Base-by-base conservation (phyloP, 164 flowering plant species). In the Piper longum region DNA sequence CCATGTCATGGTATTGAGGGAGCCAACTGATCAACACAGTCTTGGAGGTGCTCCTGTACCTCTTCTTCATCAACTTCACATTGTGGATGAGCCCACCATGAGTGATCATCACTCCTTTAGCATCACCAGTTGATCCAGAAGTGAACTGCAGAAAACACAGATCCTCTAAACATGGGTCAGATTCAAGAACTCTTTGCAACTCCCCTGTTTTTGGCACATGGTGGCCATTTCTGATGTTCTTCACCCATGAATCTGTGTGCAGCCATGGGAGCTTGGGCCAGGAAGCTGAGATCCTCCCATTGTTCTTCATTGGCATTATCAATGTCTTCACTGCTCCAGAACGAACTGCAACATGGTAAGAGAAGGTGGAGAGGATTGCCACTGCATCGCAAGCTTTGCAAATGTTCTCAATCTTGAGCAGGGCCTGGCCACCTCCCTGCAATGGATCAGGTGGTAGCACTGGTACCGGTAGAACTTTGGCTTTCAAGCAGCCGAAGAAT, bases 1-100 rank as follows among this genome's bases (percentile, higher is more conserved):
- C 91, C 95, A 85, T 88, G 59, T 85, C 95, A 76, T 88, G 96
- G 73, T 88, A 88, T 66, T 84, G 96, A 63, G 96, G 95, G 62
- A 88, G 91, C 95, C 95, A 88, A 71, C 96, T 88, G 7, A 88
- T 80, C 4, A 84, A 71, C 8, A 81, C 85, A 45, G 91, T 85
- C 64, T 69, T 82, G 64, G 96, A 83, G 48, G 84, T 85, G 76
- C 91, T 85, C 70, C 68, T 82, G 75, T 88, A 88, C 68, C 77
- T 69, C 70, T 62, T 80, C 51, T 70, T 73, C 91, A 88, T 85
- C 74, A 85, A 62, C 74, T 84, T 88, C 68, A 88, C 89, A 66
- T 88, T 88, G 64, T 88, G 91, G 69, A 84, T 77, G 56, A 88
- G 81, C 13, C 89, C 96, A 36, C 89, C 88, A 65, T 88, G 89